A percentile compares a stretch with the other conserved stretches of the same genome.
Conservation (phyloP, 1,284 basidiomycete genomes). For the Malassezia furfur region DNA sequence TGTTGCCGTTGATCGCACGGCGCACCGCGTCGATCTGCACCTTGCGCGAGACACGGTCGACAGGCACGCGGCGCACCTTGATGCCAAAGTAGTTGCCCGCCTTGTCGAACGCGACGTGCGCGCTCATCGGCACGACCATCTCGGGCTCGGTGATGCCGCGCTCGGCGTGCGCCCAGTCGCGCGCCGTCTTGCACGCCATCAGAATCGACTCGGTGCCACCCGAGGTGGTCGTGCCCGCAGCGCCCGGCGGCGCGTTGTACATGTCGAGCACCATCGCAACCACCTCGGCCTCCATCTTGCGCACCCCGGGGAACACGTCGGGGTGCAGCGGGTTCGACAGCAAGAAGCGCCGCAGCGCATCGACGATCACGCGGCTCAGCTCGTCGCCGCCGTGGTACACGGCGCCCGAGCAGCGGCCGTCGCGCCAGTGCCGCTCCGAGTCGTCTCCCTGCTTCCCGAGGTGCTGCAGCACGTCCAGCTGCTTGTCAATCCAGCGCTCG, state of each 20-base stretch:
- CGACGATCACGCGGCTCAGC: constrained; percentile 32
- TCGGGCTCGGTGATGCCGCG: constrained; percentile 87
- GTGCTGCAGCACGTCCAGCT: constrained; percentile 32
- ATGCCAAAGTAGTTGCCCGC: constrained; percentile 80
- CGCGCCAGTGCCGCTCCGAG: constrained; percentile 37
- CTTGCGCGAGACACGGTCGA: constrained; percentile 70
- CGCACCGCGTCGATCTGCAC: constrained; percentile 68
- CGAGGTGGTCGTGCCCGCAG: constrained; percentile 74
- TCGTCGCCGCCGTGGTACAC: constrained; percentile 48
- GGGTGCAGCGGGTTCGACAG: constrained; percentile 83
- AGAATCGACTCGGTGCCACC: constrained; percentile 94
- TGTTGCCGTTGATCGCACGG: constrained; percentile 51
- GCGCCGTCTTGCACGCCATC: constrained; percentile 84
- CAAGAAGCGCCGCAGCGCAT: constrained; percentile 34
- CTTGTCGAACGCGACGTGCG: constrained; percentile 93
- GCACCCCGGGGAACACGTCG: constrained; percentile 82
- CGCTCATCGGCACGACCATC: constrained; percentile 77
- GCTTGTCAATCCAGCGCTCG: constrained; percentile 29
- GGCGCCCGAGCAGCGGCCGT: constrained; percentile 44
- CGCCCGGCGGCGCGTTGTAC: constrained; percentile 70
- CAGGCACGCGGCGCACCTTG: constrained; percentile 78
- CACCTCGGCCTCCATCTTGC: constrained; percentile 96
- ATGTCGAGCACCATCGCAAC: constrained; percentile 77
- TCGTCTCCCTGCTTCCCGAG: constrained; percentile 25
- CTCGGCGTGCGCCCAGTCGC: constrained; percentile 76